These are phyloP conservation scores for Trichoderma oligosporum DNA, from an alignment of 2,329 filamentous ascomycete species.

Conservation along the genomic window DNA sequence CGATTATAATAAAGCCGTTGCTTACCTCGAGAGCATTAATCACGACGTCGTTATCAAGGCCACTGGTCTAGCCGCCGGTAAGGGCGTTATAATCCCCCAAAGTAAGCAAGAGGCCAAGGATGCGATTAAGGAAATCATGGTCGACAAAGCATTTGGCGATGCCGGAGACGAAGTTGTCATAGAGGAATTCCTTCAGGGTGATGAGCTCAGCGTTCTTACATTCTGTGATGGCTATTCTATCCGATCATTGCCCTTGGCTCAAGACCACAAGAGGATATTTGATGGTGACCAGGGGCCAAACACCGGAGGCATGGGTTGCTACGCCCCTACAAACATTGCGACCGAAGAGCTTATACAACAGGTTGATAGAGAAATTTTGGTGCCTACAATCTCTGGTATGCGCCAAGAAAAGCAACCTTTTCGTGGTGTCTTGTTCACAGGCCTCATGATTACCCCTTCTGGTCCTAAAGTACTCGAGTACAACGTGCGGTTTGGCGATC, in stretches of 20 bases:
- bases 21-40: conserved; percentile 67
- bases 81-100: conserved; percentile 86
- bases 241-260: conserved; percentile 78
- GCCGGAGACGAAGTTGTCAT: conserved; percentile 92
- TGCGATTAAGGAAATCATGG: conserved; percentile 86
- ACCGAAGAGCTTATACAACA: conserved; percentile 70
- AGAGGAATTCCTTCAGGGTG: conserved; percentile 86
- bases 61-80: conserved; percentile 84
- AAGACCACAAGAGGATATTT: conserved; percentile 93
- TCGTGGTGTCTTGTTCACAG: conserved; percentile 76
- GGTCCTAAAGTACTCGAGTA: conserved; percentile 87
- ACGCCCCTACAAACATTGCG: conserved; percentile 81
- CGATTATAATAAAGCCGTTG: conserved; percentile 65
- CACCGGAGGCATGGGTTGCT: conserved; percentile 97
- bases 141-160: conserved; percentile 76
- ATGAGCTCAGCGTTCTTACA: conserved; percentile 86
- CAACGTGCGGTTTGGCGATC: conserved; percentile 89
- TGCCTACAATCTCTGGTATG: conserved; percentile 88
- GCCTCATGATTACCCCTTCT: conserved; percentile 82
- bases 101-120: conserved; percentile 77
- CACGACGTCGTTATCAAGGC: conserved; percentile 92
- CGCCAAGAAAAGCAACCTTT: conserved; percentile 71
- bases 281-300: conserved; percentile 90
- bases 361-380: conserved; percentile 77
- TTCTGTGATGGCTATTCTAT: conserved; percentile 89